Percentiles rank a stretch among this genome's conserved stretches.
Evolutionary conservation across 306 rosid species (phyloP).

Genomic region (Corylus avellana): DNA sequence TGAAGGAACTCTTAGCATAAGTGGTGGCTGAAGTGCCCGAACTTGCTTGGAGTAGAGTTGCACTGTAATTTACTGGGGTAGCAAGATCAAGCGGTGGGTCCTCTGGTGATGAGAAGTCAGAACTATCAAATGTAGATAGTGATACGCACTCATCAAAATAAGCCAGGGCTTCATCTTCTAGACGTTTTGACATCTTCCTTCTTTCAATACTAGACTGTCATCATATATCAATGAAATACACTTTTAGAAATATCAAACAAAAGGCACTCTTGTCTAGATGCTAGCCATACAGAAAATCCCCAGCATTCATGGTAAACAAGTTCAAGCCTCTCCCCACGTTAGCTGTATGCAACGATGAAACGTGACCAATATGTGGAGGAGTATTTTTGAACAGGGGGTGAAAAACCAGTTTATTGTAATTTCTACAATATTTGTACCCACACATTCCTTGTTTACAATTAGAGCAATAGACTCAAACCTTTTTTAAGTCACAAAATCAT

Average conservation of each 20-base stretch:
- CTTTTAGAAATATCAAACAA: constrained; percentile 11
- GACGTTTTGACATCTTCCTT: constrained; percentile 83
- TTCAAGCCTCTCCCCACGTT: constrained; percentile 1
- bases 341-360: neutral
- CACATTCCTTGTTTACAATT: neutral
- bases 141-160: constrained; percentile 95
- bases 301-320: constrained; percentile 13
- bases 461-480: neutral
- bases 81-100: constrained; percentile 63
- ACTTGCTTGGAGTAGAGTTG: constrained; percentile 55
- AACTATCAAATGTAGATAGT: constrained; percentile 90
- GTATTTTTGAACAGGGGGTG: neutral
- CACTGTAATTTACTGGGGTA: constrained; percentile 36
- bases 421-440: neutral
- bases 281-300: neutral
- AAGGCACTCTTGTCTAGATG: constrained; percentile 10
- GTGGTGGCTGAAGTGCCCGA: constrained; percentile 34
- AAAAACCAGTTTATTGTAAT: neutral
- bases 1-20: constrained; percentile 26
- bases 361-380: neutral
- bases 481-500: neutral
- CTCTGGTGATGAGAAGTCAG: constrained; percentile 91
- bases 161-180: constrained; percentile 86
- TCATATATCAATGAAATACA: constrained; percentile 18
- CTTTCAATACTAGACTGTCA: constrained; percentile 89